A percentile compares a stretch with the other conserved stretches of the same genome.
Conservation (phyloP, 1,284 basidiomycete genomes). For the Vanrija sp. region DNA sequence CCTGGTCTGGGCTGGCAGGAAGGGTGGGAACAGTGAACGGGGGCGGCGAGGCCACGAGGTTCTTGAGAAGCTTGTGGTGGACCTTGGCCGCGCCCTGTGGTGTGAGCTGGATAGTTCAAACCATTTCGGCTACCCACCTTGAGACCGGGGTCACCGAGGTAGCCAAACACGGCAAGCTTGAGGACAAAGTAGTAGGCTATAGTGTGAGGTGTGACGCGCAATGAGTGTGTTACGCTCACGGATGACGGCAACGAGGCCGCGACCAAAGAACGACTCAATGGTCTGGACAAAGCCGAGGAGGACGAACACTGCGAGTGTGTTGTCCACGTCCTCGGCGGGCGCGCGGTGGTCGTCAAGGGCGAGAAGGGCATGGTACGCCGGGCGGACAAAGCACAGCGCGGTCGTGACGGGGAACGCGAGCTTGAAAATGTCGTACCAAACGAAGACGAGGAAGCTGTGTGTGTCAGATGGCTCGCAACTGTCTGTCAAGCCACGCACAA, state of each 20-base stretch:
- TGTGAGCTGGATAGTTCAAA: slow-evolving; percentile 1
- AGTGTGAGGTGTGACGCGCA: neutral
- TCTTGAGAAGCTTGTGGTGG: slow-evolving; percentile 23
- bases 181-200: slow-evolving; percentile 42
- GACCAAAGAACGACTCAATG: slow-evolving; percentile 28
- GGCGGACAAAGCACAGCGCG: slow-evolving; percentile 31
- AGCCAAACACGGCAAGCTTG: slow-evolving; percentile 39
- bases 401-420: slow-evolving; percentile 35
- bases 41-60: neutral
- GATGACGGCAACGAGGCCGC: slow-evolving; percentile 3
- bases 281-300: slow-evolving; percentile 40
- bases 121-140: slow-evolving; percentile 17
- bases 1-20: too few species aligned
- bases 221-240: slow-evolving; percentile 4
- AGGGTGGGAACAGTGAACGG: too few species aligned
- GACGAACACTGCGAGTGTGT: slow-evolving; percentile 41
- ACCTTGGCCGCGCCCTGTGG: slow-evolving; percentile 31
- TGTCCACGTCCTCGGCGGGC: slow-evolving; percentile 21
- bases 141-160: slow-evolving; percentile 39
- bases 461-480: neutral
- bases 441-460: slow-evolving; percentile 36
- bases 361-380: slow-evolving; percentile 28
- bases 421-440: slow-evolving; percentile 40
- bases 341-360: slow-evolving; percentile 26
- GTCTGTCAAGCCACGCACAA: slow-evolving; percentile 23